Evolutionary conservation across 2,329 filamentous ascomycete species (phyloP), one percentile per base, ranked within the genome.

Genomic region (Neopestalotiopsis sp.): DNA sequence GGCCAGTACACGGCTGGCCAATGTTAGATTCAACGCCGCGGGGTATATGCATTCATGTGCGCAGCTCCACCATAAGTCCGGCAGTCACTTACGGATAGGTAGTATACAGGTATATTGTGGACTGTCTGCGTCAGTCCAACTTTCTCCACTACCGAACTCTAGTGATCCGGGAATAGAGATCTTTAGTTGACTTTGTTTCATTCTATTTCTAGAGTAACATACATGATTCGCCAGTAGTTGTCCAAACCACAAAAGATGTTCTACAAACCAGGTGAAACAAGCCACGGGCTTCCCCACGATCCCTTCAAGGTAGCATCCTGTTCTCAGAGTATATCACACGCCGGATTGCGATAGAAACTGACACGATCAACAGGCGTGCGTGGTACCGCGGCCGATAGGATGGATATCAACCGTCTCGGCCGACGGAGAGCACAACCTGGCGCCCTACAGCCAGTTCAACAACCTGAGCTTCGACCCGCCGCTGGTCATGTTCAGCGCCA

Each of bases 391-490:
- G 17, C 88, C 88, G 28, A 90, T 90, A 65, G 89, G 88, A 71
- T 90, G 88, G 88, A 90, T 90, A 73, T 88, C 84, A 28, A 89
- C 88, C 0, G 80, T 84, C 69, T 85, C 83, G n/a, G 74, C 77
- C 17, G 71, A 76, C 6, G 84, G 84, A 69, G 74, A 78, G 63
- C 80, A 86, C 74, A 90, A 90, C 72, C 83, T 90, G 2, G 88
- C 88, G 0, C 88, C 88, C 0, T 90, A 88, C 78, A 85, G 81
- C 0, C 88, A 90, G 77, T 90, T 90, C 82, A 89, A 86, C 77
- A 90, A 90, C 71, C 82, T 90, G 0, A 89, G 86, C 40, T 90
- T 89, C 77, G 87, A 89, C 74, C 88, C 88, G 0, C 88, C 88
- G 0, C 89, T 89, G 73, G 84, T 90, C 34, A 88, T 90, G 84